Evolutionary conservation across 176 grass and related monocot genomes (phyloP), one percentile per base, ranked within the genome.

Genomic region (Otatea glauca): DNA sequence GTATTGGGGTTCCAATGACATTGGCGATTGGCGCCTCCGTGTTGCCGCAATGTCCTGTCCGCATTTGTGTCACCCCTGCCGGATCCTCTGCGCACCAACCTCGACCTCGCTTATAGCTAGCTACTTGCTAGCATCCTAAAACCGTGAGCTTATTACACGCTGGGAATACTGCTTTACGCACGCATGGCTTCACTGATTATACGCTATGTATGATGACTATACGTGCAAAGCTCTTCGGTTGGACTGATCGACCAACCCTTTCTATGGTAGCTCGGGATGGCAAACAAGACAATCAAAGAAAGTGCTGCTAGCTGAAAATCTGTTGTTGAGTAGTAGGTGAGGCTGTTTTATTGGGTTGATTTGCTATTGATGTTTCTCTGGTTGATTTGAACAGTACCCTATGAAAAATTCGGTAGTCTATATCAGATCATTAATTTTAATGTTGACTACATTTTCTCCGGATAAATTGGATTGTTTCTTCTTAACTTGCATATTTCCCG

Each of bases 11-110:
- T 90, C 79, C 88, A 44, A 74, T 83, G 79, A 86, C 79, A 78
- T 73, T 55, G 88, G 83, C 78, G 65, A n/a, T 69, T 74, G 83
- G 83, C 84, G 88, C 73, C 84, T 34, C 48, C 88, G 79, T 56
- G 88, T 83, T 86, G 88, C 88, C 84, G 88, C 88, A 47, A 73
- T 77, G 24, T 34, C 70, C 23, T 29, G 51, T 55, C 35, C 63
- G 34, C 77, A 6, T 17, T 14, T 7, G 63, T 59, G 56, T 74
- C 44, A 1, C 78, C 13, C 47, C 32, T 42, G 6, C 70, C 0
- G 83, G 88, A 85, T 89, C 78, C 65, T 89, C 88, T 85, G 25
- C 51, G 50, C 49, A 4, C 60, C 55, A 18, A 23, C 55, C 55
- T 23, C 3, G 7, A 10, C 21, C 55, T 10, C 7, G 20, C 20